Base-by-base conservation (phyloP, 176 grass and related monocot genomes). In the Avena sativa region DNA sequence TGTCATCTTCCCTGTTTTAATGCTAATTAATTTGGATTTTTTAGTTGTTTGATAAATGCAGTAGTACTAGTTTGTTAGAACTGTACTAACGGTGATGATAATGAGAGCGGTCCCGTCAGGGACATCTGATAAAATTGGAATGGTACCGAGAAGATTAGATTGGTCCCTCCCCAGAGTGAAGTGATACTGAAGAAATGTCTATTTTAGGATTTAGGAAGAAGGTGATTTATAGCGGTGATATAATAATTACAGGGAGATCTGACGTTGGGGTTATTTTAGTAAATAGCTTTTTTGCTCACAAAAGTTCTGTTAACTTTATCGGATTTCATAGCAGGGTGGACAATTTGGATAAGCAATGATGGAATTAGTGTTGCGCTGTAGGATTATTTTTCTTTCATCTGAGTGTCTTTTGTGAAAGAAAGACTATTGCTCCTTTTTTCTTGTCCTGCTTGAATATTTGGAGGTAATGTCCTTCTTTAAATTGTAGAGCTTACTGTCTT, bases 331-430 rank as follows among this genome's bases (percentile, higher is more conserved):
- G 15, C 63, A 66, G 25, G 12, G 25, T 32, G 5, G 63, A 64
- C 11, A 64, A 19, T 28, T 19, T 48, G 15, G 63, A 58, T 64
- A 57, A 76, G 44, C 49, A 76, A 67, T 48, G 1, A 14, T 72
- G 43, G 50, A 83, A 60, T 30, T n/a, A 3, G 30, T 76, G 68
- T 4, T 21, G 36, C 44, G 17, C 19, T 49, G 15, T 10, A 66
- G 36, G 67, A 72, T 17, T 21, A 21, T 48, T 60, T 72, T 2
- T 30, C 0, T 78, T 8, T 62, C 3, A 77, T 40, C 62, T 38
- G 55, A 61, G 61, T 63, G 17, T n/a, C 38, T 6, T 86, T 90
- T 86, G 79, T 89, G 12, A 43, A 43, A 43, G 40, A 6, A 43
- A 43, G 40, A 43, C 32, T 40, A 56, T 38, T 11, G n/a, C 34